These are phyloP conservation scores for Moesziomyces globuligerus DNA, from an alignment of 1,284 basidiomycete genomes.

Conservation along the genomic window DNA sequence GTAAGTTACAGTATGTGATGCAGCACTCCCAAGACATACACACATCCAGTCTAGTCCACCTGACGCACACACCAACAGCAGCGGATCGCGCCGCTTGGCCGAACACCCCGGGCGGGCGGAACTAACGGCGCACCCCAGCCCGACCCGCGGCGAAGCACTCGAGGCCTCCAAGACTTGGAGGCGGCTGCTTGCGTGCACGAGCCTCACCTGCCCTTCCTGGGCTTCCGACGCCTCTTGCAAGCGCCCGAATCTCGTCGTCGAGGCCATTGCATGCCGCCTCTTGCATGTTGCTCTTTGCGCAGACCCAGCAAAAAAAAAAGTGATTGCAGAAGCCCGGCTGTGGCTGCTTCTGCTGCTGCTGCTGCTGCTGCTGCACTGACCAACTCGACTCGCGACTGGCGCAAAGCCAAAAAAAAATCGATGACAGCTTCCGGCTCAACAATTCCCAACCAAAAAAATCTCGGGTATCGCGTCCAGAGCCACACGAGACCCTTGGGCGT, in stretches of 20 bases:
- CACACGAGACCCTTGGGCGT: slow-evolving; percentile 10
- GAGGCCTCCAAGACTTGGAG: no score
- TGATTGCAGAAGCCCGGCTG: not conserved
- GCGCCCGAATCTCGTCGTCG: no score
- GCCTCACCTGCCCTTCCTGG: not conserved
- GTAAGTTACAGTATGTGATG: no score
- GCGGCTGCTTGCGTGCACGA: not conserved
- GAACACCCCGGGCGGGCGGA: no score
- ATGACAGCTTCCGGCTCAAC: slow-evolving; percentile 27
- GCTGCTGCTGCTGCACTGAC: slow-evolving; percentile 15
- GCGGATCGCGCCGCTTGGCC: no score
- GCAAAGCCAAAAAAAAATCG: slow-evolving; percentile 6
- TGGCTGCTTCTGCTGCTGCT: not conserved
- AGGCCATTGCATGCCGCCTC: no score
- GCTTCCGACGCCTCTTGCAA: not conserved
- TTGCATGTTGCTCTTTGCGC: no score
- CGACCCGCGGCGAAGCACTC: no score
- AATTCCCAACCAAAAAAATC: slow-evolving; percentile 21
- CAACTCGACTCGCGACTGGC: slow-evolving; percentile 9
- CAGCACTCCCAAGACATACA: no score
- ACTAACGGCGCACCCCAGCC: slow-evolving; percentile 11
- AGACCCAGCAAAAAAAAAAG: not conserved
- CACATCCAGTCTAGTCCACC: no score
- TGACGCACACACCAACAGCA: no score
- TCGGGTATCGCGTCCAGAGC: not conserved